phyloP scores from a whole-genome alignment of 495 filamentous ascomycete species.

The Parachaetomium inaequale region DNA sequence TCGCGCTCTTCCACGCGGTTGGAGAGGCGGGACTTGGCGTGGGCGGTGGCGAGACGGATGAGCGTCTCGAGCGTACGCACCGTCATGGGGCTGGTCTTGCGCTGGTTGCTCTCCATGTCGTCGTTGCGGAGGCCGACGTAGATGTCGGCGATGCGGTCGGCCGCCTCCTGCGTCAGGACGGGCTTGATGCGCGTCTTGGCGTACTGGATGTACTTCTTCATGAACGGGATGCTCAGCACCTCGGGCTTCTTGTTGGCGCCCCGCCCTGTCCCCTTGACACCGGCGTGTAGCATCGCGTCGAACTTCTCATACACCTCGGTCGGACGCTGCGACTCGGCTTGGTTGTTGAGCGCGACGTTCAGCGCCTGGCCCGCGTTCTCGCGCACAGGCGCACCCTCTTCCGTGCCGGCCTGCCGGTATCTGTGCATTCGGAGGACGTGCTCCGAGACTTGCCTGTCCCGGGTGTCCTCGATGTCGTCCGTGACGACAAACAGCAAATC shows the following conservation, averaged over 20 bases:
- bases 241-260: constrained; percentile 72
- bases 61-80: constrained; percentile 96
- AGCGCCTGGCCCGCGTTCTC: constrained; percentile 82
- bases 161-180: constrained; percentile 84
- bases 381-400: constrained; percentile 92
- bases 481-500: constrained; percentile 98
- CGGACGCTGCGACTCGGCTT: constrained; percentile 62
- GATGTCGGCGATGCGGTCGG: constrained; percentile 86
- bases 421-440: constrained; percentile 97
- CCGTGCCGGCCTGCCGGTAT: constrained; percentile 88
- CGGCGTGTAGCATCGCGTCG: constrained; percentile 92
- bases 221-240: constrained; percentile 96
- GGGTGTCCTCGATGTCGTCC: constrained; percentile 91
- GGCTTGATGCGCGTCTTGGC: constrained; percentile 91
- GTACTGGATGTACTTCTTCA: constrained; percentile 99
- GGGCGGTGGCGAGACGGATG: constrained; percentile 93
- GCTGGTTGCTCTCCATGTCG: constrained; percentile 88
- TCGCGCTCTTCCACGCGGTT: constrained; percentile 91
- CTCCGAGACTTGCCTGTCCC: constrained; percentile 88
- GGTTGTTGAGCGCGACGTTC: constrained; percentile 80
- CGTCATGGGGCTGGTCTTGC: constrained; percentile 91
- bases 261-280: constrained; percentile 73
- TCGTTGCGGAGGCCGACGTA: constrained; percentile 95
- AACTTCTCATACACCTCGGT: constrained; percentile 96
- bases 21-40: constrained; percentile 89